Conservation (phyloP, 2,329 filamentous ascomycete genomes). For the Teratosphaeria gauchensis region DNA sequence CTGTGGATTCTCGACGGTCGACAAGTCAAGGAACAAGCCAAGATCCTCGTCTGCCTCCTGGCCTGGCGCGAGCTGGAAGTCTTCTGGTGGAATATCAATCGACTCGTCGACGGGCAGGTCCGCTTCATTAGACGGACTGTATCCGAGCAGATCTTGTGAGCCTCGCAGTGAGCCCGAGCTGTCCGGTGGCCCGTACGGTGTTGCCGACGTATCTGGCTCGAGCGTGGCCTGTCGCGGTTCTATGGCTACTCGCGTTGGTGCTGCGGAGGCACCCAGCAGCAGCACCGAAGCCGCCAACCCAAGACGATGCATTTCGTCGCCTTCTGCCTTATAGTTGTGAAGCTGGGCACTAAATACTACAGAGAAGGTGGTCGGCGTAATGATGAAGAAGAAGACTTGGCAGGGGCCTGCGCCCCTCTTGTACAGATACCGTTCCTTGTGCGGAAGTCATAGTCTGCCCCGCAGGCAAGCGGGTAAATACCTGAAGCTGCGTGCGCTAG, state of each 20-base stretch:
- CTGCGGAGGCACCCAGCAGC: not conserved
- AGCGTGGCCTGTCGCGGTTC: not conserved
- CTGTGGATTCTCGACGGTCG: conserved; percentile 31
- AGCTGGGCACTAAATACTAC: not conserved
- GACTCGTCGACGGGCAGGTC: conserved; percentile 17
- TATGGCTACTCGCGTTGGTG: not conserved
- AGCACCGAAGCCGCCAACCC: not conserved
- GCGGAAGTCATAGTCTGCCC: not conserved
- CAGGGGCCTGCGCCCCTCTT: no score
- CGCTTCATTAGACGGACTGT: conserved; percentile 19
- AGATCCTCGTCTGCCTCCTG: conserved; percentile 29
- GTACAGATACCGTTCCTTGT: no score
- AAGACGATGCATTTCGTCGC: not conserved
- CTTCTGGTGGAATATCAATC: conserved; percentile 24
- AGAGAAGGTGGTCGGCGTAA: no score
- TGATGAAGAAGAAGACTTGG: no score
- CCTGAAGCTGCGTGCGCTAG: not conserved
- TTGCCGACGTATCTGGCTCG: conserved; percentile 5
- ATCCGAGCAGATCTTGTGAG: conserved; percentile 23
- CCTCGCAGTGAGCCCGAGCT: conserved; percentile 29
- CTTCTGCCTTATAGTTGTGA: not conserved
- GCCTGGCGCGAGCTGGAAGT: conserved; percentile 28
- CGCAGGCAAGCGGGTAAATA: not conserved
- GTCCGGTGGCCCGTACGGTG: conserved; percentile 22
- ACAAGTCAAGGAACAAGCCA: conserved; percentile 31